These are phyloP conservation scores for Bryoglossum gracile DNA, from an alignment of 495 filamentous ascomycete species.

Conservation along the genomic window DNA sequence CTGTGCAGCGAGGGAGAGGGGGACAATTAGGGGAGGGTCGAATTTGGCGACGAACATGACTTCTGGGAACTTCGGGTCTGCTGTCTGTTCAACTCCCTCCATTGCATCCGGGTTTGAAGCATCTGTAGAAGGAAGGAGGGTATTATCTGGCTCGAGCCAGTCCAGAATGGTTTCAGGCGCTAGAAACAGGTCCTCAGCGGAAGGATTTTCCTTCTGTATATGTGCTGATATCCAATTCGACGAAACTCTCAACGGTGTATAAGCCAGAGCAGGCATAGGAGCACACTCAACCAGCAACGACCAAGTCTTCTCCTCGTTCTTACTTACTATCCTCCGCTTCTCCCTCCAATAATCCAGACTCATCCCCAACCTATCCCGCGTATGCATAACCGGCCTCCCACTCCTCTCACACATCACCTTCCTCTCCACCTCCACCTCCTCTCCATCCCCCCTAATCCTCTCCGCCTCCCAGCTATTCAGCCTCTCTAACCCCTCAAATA, in stretches of 20 bases:
- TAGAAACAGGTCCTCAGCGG: conserved; percentile 36
- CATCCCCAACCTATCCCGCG: conserved; percentile 61
- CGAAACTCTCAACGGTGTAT: conserved; percentile 46
- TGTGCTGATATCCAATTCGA: conserved; percentile 56
- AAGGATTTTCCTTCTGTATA: conserved; percentile 43
- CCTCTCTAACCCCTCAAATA: conserved; percentile 57
- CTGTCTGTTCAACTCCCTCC: conserved; percentile 23
- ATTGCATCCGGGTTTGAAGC: conserved; percentile 29
- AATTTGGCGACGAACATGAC: conserved; percentile 78
- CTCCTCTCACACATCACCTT: conserved; percentile 58
- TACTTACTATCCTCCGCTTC: conserved; percentile 26
- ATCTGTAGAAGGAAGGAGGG: conserved; percentile 35
- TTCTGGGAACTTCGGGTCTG: conserved; percentile 49
- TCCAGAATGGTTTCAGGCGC: conserved; percentile 43
- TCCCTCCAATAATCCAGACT: conserved; percentile 74
- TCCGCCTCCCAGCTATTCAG: conserved; percentile 63
- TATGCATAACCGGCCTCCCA: conserved; percentile 76
- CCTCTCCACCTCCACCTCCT: conserved; percentile 44
- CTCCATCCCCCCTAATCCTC: conserved; percentile 46
- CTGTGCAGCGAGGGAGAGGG: conserved; percentile 55
- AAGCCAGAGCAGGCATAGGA: conserved; percentile 40
- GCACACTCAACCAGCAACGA: conserved; percentile 58
- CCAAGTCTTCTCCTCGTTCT: conserved; percentile 42
- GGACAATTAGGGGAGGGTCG: conserved; percentile 74
- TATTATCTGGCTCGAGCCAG: conserved; percentile 56